These are phyloP conservation scores for Selaginella moellendorffii DNA, from an alignment of 75 land plant species.

Conservation along the genomic window DNA sequence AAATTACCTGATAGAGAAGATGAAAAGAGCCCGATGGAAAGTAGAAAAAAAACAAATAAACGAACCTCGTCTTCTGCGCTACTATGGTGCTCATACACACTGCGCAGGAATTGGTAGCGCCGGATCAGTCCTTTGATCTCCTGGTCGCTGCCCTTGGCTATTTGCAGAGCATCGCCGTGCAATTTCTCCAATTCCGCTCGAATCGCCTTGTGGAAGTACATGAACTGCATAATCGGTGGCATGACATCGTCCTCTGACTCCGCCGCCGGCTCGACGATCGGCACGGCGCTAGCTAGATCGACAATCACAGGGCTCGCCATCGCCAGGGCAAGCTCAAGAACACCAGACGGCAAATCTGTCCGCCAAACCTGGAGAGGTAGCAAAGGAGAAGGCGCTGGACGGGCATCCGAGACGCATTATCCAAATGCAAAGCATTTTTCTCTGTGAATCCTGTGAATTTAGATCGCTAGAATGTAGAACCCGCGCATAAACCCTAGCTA, in stretches of 20 bases:
- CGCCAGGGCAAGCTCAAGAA: too few relatives aligned
- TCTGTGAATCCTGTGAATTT: too few relatives aligned
- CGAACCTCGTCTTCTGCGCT: conserved; percentile 54
- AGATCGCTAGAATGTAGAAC: too few relatives aligned
- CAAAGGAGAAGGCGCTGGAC: too few relatives aligned
- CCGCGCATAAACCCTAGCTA: too few relatives aligned
- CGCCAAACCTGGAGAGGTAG: too few relatives aligned
- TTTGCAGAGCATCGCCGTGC: conserved; percentile 15
- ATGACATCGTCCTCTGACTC: not conserved
- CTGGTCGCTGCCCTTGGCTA: conserved; percentile 14
- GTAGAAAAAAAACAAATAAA: not conserved
- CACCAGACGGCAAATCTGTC: too few relatives aligned
- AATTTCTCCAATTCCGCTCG: conserved; percentile 28
- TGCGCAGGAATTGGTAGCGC: conserved; percentile 32
- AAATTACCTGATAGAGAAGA: conserved; percentile 42
- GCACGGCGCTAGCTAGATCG: conserved; percentile 1
- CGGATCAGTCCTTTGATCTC: conserved; percentile 15
- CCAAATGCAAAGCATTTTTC: too few relatives aligned
- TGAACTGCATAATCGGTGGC: conserved; percentile 30
- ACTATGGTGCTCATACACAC: conserved; percentile 39
- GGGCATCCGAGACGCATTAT: too few relatives aligned
- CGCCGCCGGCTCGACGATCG: not conserved
- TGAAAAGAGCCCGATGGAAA: not conserved
- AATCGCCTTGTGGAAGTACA: conserved; percentile 45
- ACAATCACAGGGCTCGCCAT: not conserved